A percentile compares a stretch with the other conserved stretches of the same genome.
phyloP scores from a whole-genome alignment of 208 protist genomes.

The Acanthamoeba royreba region DNA sequence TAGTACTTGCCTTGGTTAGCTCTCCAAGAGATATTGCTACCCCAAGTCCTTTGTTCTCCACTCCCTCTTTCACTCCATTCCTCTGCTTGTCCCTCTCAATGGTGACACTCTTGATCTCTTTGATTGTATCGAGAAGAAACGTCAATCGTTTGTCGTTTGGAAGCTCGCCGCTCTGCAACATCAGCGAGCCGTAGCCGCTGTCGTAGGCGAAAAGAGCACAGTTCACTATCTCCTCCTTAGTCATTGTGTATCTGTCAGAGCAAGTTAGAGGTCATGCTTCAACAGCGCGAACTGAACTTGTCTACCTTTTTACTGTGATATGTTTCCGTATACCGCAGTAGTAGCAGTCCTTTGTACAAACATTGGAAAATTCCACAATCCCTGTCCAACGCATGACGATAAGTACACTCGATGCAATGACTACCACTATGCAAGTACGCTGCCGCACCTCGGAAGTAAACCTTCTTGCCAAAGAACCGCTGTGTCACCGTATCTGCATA shows the following conservation, averaged over 20 bases:
- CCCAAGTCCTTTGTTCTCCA: constrained; percentile 46
- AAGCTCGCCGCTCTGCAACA: constrained; percentile 68
- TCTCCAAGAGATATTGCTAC: constrained; percentile 69
- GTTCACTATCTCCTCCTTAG: constrained; percentile 65
- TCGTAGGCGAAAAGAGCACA: constrained; percentile 51
- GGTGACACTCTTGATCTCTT: neutral
- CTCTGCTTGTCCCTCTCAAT: neutral
- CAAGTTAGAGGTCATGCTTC: too few species aligned
- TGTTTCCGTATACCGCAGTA: constrained; percentile 74
- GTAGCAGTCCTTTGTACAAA: constrained; percentile 69
- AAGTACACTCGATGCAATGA: neutral
- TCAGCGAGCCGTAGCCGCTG: constrained; percentile 56
- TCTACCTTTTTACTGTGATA: neutral
- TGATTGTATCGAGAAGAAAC: constrained; percentile 48
- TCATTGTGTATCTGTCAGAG: constrained; percentile 70
- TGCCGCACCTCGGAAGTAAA: constrained; percentile 50
- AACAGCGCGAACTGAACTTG: neutral
- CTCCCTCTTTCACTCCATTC: neutral
- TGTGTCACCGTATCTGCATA: constrained; percentile 40
- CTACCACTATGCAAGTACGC: too few species aligned
- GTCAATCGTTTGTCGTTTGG: constrained; percentile 31
- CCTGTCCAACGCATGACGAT: neutral
- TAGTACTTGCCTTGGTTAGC: constrained; percentile 1
- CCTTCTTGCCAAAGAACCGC: constrained; percentile 52
- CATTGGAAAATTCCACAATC: constrained; percentile 75